Evolutionary conservation across 306 rosid genomes (phyloP).

Genomic region (Heteromeles arbutifolia): DNA sequence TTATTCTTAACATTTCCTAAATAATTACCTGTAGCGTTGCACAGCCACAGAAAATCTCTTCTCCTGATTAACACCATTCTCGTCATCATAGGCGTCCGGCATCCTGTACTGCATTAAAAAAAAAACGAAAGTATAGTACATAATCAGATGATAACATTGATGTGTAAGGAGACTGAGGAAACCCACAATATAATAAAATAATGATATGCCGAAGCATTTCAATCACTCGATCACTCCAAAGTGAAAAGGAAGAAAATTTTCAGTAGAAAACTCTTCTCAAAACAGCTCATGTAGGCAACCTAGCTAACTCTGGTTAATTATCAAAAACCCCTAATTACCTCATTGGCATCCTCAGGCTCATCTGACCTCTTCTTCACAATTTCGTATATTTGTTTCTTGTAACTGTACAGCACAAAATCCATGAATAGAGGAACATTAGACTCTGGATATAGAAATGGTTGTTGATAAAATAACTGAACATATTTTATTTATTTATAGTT

Average conservation of each 20-base stretch:
- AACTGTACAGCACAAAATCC: conserved; percentile 34
- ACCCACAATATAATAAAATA: not conserved
- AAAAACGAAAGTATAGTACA: conserved; percentile 12
- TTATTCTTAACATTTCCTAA: conserved; percentile 16
- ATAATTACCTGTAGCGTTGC: conserved; percentile 53
- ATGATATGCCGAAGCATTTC: not conserved
- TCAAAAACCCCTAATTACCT: conserved; percentile 44
- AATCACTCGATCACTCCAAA: not conserved
- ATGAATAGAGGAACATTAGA: not conserved
- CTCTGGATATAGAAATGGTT: not conserved
- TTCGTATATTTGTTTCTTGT: conserved; percentile 75
- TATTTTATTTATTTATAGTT: not conserved
- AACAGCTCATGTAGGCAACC: not conserved
- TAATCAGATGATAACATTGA: conserved; percentile 13
- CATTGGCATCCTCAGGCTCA: conserved; percentile 58
- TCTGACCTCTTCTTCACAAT: conserved; percentile 69
- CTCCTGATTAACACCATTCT: conserved; percentile 79
- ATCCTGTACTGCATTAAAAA: conserved; percentile 71
- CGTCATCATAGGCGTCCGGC: conserved; percentile 91
- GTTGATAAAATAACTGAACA: not conserved
- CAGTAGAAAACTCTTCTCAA: not conserved
- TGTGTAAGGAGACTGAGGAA: not conserved
- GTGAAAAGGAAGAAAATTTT: not conserved
- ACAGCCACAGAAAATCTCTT: conserved; percentile 76
- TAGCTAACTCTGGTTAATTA: not conserved